Conservation (phyloP, 1,284 basidiomycete species). For the Puccinia horiana region DNA sequence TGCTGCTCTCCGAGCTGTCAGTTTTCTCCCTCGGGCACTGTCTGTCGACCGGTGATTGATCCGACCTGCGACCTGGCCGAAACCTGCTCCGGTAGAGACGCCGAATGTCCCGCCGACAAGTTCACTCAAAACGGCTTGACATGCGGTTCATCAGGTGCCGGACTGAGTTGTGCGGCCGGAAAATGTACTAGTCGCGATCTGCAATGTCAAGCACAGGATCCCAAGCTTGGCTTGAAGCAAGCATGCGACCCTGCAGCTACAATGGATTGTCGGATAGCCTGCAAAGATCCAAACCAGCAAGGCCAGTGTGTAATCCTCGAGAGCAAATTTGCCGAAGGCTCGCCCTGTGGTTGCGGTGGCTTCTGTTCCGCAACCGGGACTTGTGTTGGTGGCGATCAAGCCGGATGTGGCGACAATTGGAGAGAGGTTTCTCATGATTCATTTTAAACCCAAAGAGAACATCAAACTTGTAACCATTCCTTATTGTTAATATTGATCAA, state of each 20-base stretch:
- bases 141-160: slow-evolving; percentile 52
- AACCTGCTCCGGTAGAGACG: slow-evolving; percentile 54
- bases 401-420: slow-evolving; percentile 44
- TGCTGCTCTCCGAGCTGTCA: slow-evolving; percentile 56
- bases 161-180: slow-evolving; percentile 55
- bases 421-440: slow-evolving; percentile 12
- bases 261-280: slow-evolving; percentile 55
- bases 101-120: slow-evolving; percentile 54
- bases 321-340: slow-evolving; percentile 55
- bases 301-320: slow-evolving; percentile 55
- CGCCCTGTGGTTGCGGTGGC: slow-evolving; percentile 56
- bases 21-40: slow-evolving; percentile 52
- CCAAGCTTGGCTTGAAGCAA: slow-evolving; percentile 51
- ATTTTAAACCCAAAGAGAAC: not conserved
- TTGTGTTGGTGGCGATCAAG: slow-evolving; percentile 54
- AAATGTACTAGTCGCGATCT: slow-evolving; percentile 56
- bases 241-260: slow-evolving; percentile 54
- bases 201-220: slow-evolving; percentile 54
- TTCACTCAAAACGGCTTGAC: slow-evolving; percentile 54
- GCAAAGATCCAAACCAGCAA: slow-evolving; percentile 53
- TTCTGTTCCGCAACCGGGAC: slow-evolving; percentile 54
- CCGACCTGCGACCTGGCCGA: slow-evolving; percentile 55
- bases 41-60: slow-evolving; percentile 55
- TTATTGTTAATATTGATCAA: not conserved
- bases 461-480: not conserved